These are phyloP conservation scores for Selaginella tamariscina DNA, from an alignment of 75 land plant genomes.

Conservation along the genomic window DNA sequence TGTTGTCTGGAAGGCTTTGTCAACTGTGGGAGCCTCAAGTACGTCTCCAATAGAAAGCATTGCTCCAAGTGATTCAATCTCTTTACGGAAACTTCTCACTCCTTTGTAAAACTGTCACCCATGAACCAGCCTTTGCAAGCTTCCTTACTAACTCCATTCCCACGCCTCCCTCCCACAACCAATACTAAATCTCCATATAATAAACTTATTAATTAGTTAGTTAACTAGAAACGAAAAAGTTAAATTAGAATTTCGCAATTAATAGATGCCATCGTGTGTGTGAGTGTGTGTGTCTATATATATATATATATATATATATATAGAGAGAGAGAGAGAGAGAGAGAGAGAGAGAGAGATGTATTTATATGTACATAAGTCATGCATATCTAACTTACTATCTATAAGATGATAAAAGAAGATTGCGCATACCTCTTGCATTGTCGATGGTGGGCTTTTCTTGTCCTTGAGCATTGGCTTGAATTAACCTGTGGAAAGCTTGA, in stretches of 20 bases:
- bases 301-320: too few species aligned
- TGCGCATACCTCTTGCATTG: background rate
- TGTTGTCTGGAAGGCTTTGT: constrained; percentile 28
- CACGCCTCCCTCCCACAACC: constrained; percentile 45
- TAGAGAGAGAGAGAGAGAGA: too few species aligned
- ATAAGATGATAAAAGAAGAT: too few species aligned
- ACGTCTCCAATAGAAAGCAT: constrained; percentile 47
- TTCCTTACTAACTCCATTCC: constrained; percentile 35
- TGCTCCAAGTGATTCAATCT: constrained; percentile 36
- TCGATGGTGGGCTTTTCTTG: background rate
- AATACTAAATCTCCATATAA: constrained; percentile 26
- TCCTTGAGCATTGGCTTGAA: background rate
- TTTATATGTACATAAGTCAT: too few species aligned
- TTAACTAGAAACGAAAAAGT: background rate
- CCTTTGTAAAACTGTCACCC: constrained; percentile 45
- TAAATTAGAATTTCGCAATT: too few species aligned
- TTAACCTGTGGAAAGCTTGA: too few species aligned
- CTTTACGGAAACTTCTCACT: constrained; percentile 38
- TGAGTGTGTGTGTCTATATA: too few species aligned
- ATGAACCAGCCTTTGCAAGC: constrained; percentile 39
- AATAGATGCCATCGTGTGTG: too few species aligned
- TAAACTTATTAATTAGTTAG: too few species aligned
- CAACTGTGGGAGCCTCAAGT: constrained; percentile 28
- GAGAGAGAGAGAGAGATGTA: too few species aligned
- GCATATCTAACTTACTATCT: too few species aligned